Base-by-base conservation (phyloP, 2,329 filamentous ascomycete genomes). In the Colletotrichum orbiculare region DNA sequence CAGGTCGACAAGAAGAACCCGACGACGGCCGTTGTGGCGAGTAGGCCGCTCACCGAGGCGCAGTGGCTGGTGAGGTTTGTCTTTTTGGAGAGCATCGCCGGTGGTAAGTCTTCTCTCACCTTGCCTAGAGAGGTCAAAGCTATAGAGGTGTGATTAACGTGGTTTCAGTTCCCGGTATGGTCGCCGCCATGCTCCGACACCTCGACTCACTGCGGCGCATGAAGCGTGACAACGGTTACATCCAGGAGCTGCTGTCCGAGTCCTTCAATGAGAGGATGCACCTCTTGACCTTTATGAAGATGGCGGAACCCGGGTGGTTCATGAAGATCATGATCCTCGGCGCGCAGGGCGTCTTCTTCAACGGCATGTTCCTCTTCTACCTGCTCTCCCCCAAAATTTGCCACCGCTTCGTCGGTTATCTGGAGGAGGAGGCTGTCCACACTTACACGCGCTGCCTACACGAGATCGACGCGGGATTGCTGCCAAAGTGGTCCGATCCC, bases 291-390 rank as follows among this genome's bases (percentile, higher is more conserved):
- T 97, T 98, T 78, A 89, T 99, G 77, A 97, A 96, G 79, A 91
- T 97, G 85, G 91, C 90, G 62, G 77, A 80, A 69, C 77, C 77
- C 41, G 93, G 92, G 12, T 89, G 86, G 83, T 96, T 97, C 82
- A 97, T 97, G 94, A 91, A 93, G 68, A 77, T 93, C 61, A 92
- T 97, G 88, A 93, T 98, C 60, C 86, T 98, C 43, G 93, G 90
- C 10, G 94, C 95, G 0, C 95, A 98, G 77, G 96, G 95, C 43
- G 92, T 98, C 71, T 98, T 97, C 84, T 97, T 97, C 86, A 99
- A 99, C 79, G 87, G 89, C 69, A 87, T 98, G 76, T 98, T 99
- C 84, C 66, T 97, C 67, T 86, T 91, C 50, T 98, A 98, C 79
- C 88, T 99, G 39, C 73, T 97, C 66, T 93, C 91, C 1, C 95